phyloP scores from a whole-genome alignment of 257 asterid species.

The Solanum rostratum region DNA sequence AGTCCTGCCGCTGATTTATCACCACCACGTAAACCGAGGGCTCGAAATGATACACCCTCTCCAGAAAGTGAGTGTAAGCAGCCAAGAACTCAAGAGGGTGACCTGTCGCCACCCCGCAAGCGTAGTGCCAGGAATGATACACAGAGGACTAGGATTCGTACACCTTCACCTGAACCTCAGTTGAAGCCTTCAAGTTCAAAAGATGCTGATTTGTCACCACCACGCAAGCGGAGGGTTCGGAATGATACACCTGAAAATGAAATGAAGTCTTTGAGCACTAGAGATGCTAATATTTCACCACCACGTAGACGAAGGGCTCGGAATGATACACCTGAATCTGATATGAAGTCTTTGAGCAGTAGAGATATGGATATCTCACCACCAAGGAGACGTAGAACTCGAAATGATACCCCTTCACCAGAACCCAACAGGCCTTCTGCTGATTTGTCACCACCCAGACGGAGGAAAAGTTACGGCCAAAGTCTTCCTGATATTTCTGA shows the following conservation, averaged over 20 bases:
- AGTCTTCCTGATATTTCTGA: slow-evolving; percentile 25
- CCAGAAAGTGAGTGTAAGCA: not conserved
- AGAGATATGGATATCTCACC: slow-evolving; percentile 1
- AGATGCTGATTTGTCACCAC: slow-evolving; percentile 7
- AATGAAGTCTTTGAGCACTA: not conserved
- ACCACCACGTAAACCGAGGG: not conserved
- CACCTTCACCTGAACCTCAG: not conserved
- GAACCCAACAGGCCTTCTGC: slow-evolving; percentile 13
- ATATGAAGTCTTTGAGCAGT: not conserved
- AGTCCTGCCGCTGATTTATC: not conserved
- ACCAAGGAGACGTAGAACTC: slow-evolving; percentile 21
- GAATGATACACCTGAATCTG: slow-evolving; percentile 44
- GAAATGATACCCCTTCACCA: slow-evolving; percentile 49
- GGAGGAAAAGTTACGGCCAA: slow-evolving; percentile 18
- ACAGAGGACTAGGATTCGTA: not conserved
- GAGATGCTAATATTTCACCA: slow-evolving; percentile 5
- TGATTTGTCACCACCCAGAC: slow-evolving; percentile 56
- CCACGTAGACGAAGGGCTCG: slow-evolving; percentile 16
- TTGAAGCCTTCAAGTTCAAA: not conserved
- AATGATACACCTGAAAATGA: slow-evolving; percentile 45
- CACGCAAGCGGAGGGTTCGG: slow-evolving; percentile 16
- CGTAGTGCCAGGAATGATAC: slow-evolving; percentile 7
- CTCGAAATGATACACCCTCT: slow-evolving; percentile 1
- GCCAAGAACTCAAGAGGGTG: slow-evolving; percentile 1
- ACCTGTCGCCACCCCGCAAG: slow-evolving; percentile 51